These are phyloP conservation scores for Xylaria sp. DNA, from an alignment of 2,329 filamentous ascomycete genomes.

Conservation along the genomic window DNA sequence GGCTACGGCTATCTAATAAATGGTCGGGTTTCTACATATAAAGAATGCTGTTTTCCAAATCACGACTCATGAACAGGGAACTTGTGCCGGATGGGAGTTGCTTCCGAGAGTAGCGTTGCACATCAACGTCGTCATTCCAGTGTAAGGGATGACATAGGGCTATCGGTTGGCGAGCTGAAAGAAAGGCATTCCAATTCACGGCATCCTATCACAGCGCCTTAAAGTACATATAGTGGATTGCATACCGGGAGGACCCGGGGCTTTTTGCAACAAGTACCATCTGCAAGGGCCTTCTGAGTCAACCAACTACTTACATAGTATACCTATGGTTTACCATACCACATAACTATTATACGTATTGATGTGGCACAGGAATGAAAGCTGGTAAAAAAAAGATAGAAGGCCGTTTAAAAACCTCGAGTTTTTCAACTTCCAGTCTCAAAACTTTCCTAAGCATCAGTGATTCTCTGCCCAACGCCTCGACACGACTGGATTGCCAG, in stretches of 20 bases:
- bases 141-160: neutral
- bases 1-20: neutral
- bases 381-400: neutral
- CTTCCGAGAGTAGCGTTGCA: neutral
- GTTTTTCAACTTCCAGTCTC: neutral
- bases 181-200: neutral
- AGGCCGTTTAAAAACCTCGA: neutral
- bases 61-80: no score
- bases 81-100: neutral
- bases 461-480: slow-evolving; percentile 26
- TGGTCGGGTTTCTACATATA: no score
- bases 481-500: slow-evolving; percentile 39
- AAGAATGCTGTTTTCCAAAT: neutral
- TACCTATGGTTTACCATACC: no score
- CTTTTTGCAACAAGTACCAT: neutral
- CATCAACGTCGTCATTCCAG: neutral
- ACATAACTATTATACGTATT: no score
- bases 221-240: neutral
- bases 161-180: neutral
- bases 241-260: neutral
- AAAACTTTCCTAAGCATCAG: neutral
- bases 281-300: slow-evolving; percentile 3
- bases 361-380: neutral
- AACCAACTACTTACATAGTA: no score
- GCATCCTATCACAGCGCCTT: neutral